A percentile compares a stretch with the other conserved stretches of the same genome.
phyloP scores from a whole-genome alignment of 2,329 filamentous ascomycete species.

The Ceratocystis variospora region DNA sequence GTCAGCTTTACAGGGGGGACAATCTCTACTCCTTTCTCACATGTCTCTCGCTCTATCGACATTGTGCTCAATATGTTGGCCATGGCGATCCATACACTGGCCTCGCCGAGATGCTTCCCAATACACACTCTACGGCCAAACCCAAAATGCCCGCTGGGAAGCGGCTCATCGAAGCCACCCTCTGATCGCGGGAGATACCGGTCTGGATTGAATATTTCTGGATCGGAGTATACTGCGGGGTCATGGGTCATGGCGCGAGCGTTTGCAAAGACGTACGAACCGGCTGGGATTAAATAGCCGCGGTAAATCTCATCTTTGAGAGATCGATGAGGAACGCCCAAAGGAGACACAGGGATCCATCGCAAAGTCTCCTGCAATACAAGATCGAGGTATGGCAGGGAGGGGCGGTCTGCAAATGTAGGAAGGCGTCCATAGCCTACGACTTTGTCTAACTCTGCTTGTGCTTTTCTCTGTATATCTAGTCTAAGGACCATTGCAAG shows the following conservation, averaged over 20 bases:
- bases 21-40: constrained; percentile 27
- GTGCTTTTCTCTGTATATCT: constrained; percentile 31
- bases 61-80: constrained; percentile 30
- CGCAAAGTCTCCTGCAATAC: constrained; percentile 36
- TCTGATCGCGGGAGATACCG: constrained; percentile 28
- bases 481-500: constrained; percentile 33
- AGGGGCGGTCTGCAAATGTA: constrained; percentile 31
- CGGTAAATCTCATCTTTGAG: constrained; percentile 43
- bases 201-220: constrained; percentile 34
- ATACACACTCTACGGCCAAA: constrained; percentile 40
- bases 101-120: constrained; percentile 37
- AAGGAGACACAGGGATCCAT: constrained; percentile 33
- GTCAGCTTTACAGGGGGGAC: constrained; percentile 24
- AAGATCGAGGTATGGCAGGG: constrained; percentile 32
- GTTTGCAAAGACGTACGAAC: constrained; percentile 33
- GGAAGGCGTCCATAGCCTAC: constrained; percentile 33
- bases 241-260: constrained; percentile 34
- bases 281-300: constrained; percentile 44
- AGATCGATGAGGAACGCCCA: constrained; percentile 42
- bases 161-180: constrained; percentile 32
- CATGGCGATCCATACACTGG: constrained; percentile 31
- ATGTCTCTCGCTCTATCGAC: constrained; percentile 18
- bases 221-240: constrained; percentile 29
- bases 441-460: constrained; percentile 29
- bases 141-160: constrained; percentile 36